Evolutionary conservation across 148 eudicot genomes (phyloP).

Genomic region (Spergularia bocconei): DNA sequence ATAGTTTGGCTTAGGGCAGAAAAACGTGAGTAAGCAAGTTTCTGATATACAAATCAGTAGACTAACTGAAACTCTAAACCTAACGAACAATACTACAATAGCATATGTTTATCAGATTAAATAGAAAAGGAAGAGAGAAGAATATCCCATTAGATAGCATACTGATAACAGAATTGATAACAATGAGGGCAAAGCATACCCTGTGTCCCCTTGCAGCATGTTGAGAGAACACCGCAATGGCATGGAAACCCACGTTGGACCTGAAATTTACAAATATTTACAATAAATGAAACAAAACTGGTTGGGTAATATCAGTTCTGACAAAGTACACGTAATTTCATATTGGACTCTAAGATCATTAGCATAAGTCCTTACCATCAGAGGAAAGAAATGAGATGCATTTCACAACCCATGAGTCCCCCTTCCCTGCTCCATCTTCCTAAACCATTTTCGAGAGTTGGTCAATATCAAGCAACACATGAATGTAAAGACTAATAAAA

Average conservation of each 20-base stretch:
- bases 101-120: not conserved
- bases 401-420: slow-evolving; percentile 54
- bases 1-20: no score
- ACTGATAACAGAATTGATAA: not conserved
- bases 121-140: not conserved
- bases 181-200: slow-evolving; percentile 44
- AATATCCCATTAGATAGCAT: not conserved
- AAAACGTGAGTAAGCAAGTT: not conserved
- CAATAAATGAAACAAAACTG: slow-evolving; percentile 20
- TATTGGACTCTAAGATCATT: not conserved
- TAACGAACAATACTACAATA: not conserved
- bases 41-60: not conserved
- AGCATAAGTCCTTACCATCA: slow-evolving; percentile 39
- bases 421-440: slow-evolving; percentile 52
- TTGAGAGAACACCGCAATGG: slow-evolving; percentile 79
- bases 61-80: no score
- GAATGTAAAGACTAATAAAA: not conserved
- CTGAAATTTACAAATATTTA: slow-evolving; percentile 28
- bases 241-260: slow-evolving; percentile 45
- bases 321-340: slow-evolving; percentile 5
- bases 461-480: not conserved
- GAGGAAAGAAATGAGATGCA: slow-evolving; percentile 62
- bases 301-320: not conserved
- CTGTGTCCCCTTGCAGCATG: slow-evolving; percentile 97
- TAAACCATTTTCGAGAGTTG: slow-evolving; percentile 14